A percentile compares a stretch with the other conserved stretches of the same genome.
phyloP scores from a whole-genome alignment of 2,329 filamentous ascomycete genomes.

The Botrytis aclada region DNA sequence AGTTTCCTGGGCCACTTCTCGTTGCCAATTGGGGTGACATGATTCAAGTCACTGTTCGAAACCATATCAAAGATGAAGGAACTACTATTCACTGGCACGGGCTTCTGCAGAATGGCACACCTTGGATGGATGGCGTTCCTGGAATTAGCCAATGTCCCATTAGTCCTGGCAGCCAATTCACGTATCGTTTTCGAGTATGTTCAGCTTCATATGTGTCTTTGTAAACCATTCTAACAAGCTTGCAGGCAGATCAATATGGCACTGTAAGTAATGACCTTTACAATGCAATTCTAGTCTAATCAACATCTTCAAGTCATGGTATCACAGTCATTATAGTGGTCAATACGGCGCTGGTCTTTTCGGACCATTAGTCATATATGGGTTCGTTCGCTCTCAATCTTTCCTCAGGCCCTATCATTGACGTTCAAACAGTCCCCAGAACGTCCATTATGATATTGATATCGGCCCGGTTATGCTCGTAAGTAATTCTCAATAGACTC shows the following conservation, averaged over 20 bases:
- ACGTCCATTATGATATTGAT: neutral
- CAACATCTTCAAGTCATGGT: conserved; percentile 44
- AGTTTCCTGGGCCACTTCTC: conserved; percentile 66
- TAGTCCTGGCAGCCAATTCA: conserved; percentile 58
- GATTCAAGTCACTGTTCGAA: conserved; percentile 65
- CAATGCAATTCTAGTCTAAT: neutral
- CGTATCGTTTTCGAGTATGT: conserved; percentile 44
- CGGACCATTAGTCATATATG: conserved; percentile 59
- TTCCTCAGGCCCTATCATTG: neutral
- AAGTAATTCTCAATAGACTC: neutral
- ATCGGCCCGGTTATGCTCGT: neutral
- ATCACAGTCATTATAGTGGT: conserved; percentile 56
- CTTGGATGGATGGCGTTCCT: conserved; percentile 68
- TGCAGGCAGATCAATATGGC: conserved; percentile 42
- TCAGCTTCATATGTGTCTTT: neutral
- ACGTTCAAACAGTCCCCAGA: neutral
- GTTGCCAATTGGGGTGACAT: conserved; percentile 55
- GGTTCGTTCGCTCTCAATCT: conserved; percentile 50
- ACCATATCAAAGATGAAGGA: conserved; percentile 58
- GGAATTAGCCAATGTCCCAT: conserved; percentile 63
- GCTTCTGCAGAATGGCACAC: conserved; percentile 72
- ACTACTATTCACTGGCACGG: conserved; percentile 74
- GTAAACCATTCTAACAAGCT: conserved; percentile 11
- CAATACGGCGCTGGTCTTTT: conserved; percentile 53
- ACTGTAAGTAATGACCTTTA: conserved; percentile 28